Conservation (phyloP, 2,329 filamentous ascomycete species). For the Pseudogymnoascus sp. region DNA sequence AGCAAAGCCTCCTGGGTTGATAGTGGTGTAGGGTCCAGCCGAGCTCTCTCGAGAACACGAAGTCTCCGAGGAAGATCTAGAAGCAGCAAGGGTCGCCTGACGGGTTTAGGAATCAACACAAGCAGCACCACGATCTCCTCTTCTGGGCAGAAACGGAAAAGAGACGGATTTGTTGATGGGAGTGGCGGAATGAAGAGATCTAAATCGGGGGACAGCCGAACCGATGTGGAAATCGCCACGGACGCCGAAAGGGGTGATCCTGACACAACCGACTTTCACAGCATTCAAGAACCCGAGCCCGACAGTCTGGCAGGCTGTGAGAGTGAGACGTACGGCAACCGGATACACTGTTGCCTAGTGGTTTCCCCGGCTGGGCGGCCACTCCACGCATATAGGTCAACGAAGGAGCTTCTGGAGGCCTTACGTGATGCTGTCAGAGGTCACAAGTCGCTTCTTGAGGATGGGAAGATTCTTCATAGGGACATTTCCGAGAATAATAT, state of each 20-base stretch:
- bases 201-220: slow-evolving; percentile 15
- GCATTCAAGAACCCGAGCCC: slow-evolving; percentile 21
- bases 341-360: too few relatives aligned
- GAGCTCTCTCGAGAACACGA: slow-evolving; percentile 15
- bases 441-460: slow-evolving; percentile 30
- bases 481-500: slow-evolving; percentile 35
- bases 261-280: slow-evolving; percentile 4
- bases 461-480: slow-evolving; percentile 32
- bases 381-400: slow-evolving; percentile 22
- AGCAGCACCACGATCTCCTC: slow-evolving; percentile 8
- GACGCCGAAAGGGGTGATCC: background rate
- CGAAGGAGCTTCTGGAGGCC: slow-evolving; percentile 30
- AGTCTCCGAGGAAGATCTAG: slow-evolving; percentile 3
- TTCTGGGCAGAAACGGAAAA: slow-evolving; percentile 16
- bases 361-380: too few relatives aligned
- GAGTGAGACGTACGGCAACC: too few relatives aligned
- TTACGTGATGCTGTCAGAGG: slow-evolving; percentile 32
- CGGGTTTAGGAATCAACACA: slow-evolving; percentile 5
- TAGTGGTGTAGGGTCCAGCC: slow-evolving; percentile 17
- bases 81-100: background rate
- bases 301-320: slow-evolving; percentile 17
- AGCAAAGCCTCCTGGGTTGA: slow-evolving; percentile 21
- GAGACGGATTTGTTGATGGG: slow-evolving; percentile 16
- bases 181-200: slow-evolving; percentile 18
- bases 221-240: background rate